These are phyloP conservation scores for Aspergillus caelatus DNA, from an alignment of 2,329 filamentous ascomycete genomes.

Conservation along the genomic window DNA sequence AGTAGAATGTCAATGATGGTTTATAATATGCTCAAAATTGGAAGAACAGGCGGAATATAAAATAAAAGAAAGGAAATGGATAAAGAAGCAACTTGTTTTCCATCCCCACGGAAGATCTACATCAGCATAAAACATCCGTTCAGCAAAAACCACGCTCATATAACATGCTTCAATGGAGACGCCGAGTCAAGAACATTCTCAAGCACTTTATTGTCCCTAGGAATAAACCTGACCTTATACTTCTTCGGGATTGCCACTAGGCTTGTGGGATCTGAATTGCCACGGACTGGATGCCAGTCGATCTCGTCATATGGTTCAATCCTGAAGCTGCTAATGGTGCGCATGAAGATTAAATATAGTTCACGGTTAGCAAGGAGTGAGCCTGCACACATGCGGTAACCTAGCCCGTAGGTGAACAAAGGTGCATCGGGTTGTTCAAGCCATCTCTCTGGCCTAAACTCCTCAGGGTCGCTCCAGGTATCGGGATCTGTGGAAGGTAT, in stretches of 20 bases:
- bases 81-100: background rate
- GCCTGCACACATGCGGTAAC: slow-evolving; percentile 70
- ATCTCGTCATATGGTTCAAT: slow-evolving; percentile 58
- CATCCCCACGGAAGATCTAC: background rate
- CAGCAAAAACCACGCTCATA: background rate
- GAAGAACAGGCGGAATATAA: background rate
- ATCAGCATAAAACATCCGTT: background rate
- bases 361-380: slow-evolving; percentile 66
- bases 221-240: slow-evolving; percentile 62
- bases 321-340: slow-evolving; percentile 64
- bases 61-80: background rate
- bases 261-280: slow-evolving; percentile 64
- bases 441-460: slow-evolving; percentile 66
- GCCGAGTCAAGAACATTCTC: slow-evolving; percentile 40
- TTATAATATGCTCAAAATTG: background rate
- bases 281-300: slow-evolving; percentile 62
- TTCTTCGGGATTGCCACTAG: slow-evolving; percentile 63
- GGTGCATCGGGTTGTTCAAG: slow-evolving; percentile 65
- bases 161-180: background rate
- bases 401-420: slow-evolving; percentile 67
- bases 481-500: slow-evolving; percentile 47
- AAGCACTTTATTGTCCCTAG: slow-evolving; percentile 53
- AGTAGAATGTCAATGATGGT: background rate
- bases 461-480: slow-evolving; percentile 61
- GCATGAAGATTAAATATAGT: slow-evolving; percentile 66